These are phyloP conservation scores for Lathyrus aphaca DNA, from an alignment of 306 rosid genomes.

Conservation along the genomic window DNA sequence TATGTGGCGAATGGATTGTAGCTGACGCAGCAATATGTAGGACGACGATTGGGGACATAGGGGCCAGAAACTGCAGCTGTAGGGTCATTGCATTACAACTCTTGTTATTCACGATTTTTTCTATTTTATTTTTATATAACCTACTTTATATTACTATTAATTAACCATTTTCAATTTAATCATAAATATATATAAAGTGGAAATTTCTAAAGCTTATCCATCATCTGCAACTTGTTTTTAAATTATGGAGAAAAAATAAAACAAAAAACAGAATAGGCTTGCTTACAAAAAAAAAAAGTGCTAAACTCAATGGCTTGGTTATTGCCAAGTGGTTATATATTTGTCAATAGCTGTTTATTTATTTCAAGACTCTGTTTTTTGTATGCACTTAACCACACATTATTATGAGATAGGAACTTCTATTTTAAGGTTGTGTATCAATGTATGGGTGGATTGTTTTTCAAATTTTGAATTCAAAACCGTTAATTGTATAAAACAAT, in stretches of 20 bases:
- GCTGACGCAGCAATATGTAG: constrained; percentile 52
- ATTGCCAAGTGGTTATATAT: constrained; percentile 44
- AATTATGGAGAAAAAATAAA: constrained; percentile 1
- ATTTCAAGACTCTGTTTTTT: not conserved
- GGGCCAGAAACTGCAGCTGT: not conserved
- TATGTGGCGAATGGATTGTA: constrained; percentile 47
- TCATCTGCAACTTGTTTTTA: constrained; percentile 11
- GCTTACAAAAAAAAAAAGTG: constrained; percentile 2
- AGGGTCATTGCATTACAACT: constrained; percentile 21
- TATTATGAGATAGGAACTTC: not conserved
- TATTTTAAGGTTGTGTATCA: not conserved
- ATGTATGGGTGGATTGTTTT: not conserved
- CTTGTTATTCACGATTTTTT: constrained; percentile 31
- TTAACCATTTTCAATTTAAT: not conserved
- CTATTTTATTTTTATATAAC: not conserved
- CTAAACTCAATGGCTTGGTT: constrained; percentile 20
- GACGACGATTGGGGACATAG: constrained; percentile 27
- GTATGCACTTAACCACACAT: constrained; percentile 34
- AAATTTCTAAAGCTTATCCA: not conserved
- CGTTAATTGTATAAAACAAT: not conserved
- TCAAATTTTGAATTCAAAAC: not conserved
- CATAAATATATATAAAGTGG: not conserved
- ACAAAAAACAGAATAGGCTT: constrained; percentile 9
- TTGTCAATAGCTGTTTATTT: constrained; percentile 35
- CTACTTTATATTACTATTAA: not conserved